Conservation (phyloP, 495 filamentous ascomycete species). For the Aspergillus conjunctus region DNA sequence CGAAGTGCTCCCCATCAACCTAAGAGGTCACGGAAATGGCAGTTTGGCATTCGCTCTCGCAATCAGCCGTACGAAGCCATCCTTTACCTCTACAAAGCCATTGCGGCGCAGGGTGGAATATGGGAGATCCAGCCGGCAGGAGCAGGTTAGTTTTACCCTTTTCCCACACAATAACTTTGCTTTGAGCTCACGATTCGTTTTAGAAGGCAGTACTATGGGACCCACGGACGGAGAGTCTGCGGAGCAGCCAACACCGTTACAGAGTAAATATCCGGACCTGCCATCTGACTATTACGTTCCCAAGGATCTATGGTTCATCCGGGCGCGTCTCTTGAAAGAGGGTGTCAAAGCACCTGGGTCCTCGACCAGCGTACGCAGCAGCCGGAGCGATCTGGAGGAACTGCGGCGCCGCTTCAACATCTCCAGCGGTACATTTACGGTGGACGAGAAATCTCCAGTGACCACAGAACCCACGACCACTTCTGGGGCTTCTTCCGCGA, state of each 20-base stretch:
- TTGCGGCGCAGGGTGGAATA: slow-evolving; percentile 80
- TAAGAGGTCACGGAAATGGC: slow-evolving; percentile 85
- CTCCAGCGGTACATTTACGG: slow-evolving; percentile 40
- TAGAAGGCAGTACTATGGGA: slow-evolving; percentile 9
- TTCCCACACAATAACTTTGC: not conserved
- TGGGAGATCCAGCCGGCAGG: slow-evolving; percentile 64
- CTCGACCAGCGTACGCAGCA: slow-evolving; percentile 57
- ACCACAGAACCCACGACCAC: slow-evolving; percentile 31
- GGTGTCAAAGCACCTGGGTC: slow-evolving; percentile 58
- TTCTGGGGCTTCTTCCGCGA: slow-evolving; percentile 49
- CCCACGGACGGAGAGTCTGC: slow-evolving; percentile 21
- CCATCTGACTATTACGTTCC: slow-evolving; percentile 73
- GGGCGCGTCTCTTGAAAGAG: slow-evolving; percentile 80
- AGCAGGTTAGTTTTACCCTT: slow-evolving; percentile 32
- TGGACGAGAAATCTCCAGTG: slow-evolving; percentile 39
- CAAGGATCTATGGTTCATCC: slow-evolving; percentile 94
- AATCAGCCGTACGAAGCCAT: slow-evolving; percentile 94
- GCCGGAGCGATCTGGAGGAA: slow-evolving; percentile 58
- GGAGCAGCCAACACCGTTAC: slow-evolving; percentile 41
- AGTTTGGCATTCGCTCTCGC: slow-evolving; percentile 92
- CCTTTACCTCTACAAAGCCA: slow-evolving; percentile 87
- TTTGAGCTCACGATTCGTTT: slow-evolving; percentile 6
- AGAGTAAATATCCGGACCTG: slow-evolving; percentile 50
- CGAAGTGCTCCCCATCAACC: slow-evolving; percentile 57
- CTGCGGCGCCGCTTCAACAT: slow-evolving; percentile 51